Conservation (phyloP, 83 land plant genomes). For the Picea abies region DNA sequence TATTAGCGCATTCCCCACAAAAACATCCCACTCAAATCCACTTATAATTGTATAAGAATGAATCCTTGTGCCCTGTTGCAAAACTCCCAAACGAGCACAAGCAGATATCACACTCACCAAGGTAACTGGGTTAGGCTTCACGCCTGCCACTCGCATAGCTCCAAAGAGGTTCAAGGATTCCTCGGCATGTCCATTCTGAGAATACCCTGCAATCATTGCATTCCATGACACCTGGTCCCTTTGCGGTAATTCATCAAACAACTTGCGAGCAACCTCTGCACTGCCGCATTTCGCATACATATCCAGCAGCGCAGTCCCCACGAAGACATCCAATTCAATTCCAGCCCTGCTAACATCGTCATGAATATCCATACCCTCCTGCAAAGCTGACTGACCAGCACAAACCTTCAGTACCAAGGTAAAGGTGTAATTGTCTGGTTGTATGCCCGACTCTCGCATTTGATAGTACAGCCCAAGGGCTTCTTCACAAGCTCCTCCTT, state of each 20-base stretch:
- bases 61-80: not conserved
- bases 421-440: constrained; percentile 23
- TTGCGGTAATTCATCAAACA: constrained; percentile 12
- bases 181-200: not conserved
- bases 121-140: not conserved
- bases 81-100: not conserved
- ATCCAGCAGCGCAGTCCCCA: constrained; percentile 21
- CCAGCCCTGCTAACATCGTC: constrained; percentile 4
- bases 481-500: constrained; percentile 13
- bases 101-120: not conserved
- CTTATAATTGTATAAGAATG: not conserved
- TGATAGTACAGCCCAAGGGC: constrained; percentile 18
- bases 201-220: not conserved
- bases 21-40: not conserved
- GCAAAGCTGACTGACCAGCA: not conserved
- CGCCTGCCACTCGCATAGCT: not conserved
- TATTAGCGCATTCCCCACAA: not conserved
- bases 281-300: constrained; percentile 18
- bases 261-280: not conserved
- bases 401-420: constrained; percentile 35
- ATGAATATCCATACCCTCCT: constrained; percentile 19
- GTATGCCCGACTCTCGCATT: constrained; percentile 24
- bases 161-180: not conserved
- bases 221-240: too few species aligned
- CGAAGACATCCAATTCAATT: constrained; percentile 20